phyloP scores from a whole-genome alignment of 192 early-diverging fungal genomes.

The Backusella mclennaniae region DNA sequence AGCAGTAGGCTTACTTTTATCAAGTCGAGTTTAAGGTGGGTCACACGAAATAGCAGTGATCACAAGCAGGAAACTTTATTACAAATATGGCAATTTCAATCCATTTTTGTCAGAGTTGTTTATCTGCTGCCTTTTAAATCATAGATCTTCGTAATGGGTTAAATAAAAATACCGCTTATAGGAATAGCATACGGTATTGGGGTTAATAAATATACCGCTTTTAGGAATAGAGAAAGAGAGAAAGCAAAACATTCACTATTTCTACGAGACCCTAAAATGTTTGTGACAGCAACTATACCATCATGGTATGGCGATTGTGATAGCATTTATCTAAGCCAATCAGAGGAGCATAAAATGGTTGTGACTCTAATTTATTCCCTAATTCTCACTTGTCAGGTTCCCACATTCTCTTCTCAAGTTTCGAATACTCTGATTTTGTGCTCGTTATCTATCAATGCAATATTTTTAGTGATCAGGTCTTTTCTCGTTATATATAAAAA shows the following conservation, averaged over 20 bases:
- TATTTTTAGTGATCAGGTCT: not conserved
- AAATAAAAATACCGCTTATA: not conserved
- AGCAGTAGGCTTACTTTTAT: not conserved
- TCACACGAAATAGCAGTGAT: not conserved
- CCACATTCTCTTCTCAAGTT: not conserved
- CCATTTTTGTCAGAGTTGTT: not conserved
- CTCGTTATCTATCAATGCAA: not conserved
- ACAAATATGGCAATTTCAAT: not conserved
- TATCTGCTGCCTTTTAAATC: not conserved
- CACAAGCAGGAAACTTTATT: slow-evolving; percentile 1
- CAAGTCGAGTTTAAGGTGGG: not conserved
- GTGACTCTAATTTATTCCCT: not conserved
- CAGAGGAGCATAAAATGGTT: not conserved
- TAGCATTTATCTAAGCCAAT: not conserved
- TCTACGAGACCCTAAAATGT: not conserved
- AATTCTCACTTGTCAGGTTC: not conserved
- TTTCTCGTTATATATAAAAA: not conserved
- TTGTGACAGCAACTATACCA: not conserved
- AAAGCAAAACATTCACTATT: not conserved
- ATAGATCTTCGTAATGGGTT: not conserved
- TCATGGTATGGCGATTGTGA: not conserved
- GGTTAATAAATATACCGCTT: not conserved
- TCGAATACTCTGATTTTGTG: slow-evolving; percentile 3
- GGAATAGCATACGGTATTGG: not conserved
- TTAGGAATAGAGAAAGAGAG: not conserved